Conservation (phyloP, 345 rosid species). For the Eucalyptus caleyi region DNA sequence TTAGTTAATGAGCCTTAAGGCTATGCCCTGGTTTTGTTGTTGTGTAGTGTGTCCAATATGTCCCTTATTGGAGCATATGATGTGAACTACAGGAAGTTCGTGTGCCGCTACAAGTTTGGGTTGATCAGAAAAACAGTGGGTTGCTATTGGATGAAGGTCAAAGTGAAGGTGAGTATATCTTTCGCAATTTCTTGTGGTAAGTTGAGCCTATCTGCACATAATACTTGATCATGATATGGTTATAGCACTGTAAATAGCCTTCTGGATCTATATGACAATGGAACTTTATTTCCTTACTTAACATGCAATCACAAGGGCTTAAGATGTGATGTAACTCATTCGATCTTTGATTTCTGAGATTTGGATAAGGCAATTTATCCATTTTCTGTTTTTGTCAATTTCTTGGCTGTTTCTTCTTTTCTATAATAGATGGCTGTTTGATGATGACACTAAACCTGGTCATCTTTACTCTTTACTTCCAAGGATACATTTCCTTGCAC, state of each 20-base stretch:
- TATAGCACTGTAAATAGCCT: neutral
- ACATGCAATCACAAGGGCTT: neutral
- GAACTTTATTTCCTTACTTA: neutral
- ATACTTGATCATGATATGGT: neutral
- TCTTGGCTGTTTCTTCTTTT: neutral
- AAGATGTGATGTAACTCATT: neutral
- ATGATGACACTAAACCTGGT: neutral
- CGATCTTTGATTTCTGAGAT: neutral
- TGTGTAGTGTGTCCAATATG: neutral
- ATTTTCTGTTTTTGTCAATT: neutral
- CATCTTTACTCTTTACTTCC: neutral
- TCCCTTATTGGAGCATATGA: neutral
- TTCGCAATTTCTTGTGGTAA: neutral
- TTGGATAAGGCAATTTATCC: neutral
- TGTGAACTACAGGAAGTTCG: constrained; percentile 61
- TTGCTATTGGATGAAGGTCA: constrained; percentile 62
- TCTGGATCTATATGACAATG: neutral
- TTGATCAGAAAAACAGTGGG: constrained; percentile 62
- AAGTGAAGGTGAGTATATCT: constrained; percentile 42
- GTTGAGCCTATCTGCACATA: neutral
- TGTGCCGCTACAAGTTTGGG: constrained; percentile 81
- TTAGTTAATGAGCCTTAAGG: neutral
- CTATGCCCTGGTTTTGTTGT: neutral
- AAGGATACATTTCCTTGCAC: neutral
- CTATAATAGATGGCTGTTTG: neutral